A percentile compares a stretch with the other conserved stretches of the same genome.
Evolutionary conservation across 306 rosid species (phyloP).

Genomic region (Aeschynomene evenia): DNA sequence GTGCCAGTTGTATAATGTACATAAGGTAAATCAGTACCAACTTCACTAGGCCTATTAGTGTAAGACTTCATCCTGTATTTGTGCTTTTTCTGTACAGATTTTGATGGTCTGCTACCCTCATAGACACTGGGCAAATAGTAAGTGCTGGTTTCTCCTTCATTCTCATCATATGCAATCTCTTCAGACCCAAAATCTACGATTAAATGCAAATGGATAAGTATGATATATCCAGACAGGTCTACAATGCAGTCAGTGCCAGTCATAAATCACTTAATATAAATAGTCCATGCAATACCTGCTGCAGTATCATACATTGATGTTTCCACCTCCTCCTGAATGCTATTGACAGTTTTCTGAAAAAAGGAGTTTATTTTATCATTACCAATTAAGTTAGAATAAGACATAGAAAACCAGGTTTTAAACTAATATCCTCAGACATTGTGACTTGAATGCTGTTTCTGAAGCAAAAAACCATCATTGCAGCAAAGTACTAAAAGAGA

Average conservation of each 20-base stretch:
- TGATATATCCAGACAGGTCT: constrained; percentile 28
- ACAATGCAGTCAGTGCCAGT: constrained; percentile 19
- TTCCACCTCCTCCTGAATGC: constrained; percentile 90
- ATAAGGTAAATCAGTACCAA: constrained; percentile 67
- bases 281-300: constrained; percentile 54
- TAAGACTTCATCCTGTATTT: constrained; percentile 47
- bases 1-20: constrained; percentile 54
- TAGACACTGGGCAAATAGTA: constrained; percentile 62
- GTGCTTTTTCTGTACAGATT: constrained; percentile 59
- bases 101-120: constrained; percentile 60
- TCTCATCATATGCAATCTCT: constrained; percentile 71
- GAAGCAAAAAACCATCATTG: constrained; percentile 8
- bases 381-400: neutral
- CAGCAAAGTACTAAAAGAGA: neutral
- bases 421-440: neutral
- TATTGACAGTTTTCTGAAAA: constrained; percentile 72
- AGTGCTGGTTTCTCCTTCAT: constrained; percentile 73
- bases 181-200: constrained; percentile 56
- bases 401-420: neutral
- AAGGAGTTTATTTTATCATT: constrained; percentile 25
- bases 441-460: constrained; percentile 3
- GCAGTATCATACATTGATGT: constrained; percentile 69
- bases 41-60: constrained; percentile 55
- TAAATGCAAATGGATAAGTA: constrained; percentile 1
- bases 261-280: constrained; percentile 26